Evolutionary conservation across 495 filamentous ascomycete species (phyloP).

Genomic region (Podospora sp.): DNA sequence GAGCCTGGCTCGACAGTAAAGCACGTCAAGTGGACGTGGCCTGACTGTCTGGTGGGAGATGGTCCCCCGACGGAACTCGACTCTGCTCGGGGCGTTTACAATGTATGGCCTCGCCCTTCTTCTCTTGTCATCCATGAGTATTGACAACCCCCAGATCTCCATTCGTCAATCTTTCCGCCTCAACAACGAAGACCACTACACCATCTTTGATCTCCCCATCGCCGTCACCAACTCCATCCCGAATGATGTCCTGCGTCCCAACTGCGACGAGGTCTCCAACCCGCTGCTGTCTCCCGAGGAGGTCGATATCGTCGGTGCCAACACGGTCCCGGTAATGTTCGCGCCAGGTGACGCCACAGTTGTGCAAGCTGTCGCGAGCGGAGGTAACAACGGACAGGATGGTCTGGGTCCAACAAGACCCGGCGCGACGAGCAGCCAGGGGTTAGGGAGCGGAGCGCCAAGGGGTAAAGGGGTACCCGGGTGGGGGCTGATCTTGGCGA

Average conservation of each 20-base stretch:
- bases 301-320: constrained; percentile 37
- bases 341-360: constrained; percentile 48
- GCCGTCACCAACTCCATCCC: constrained; percentile 65
- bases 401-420: constrained; percentile 37
- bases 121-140: background rate
- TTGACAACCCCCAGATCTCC: constrained; percentile 52
- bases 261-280: constrained; percentile 52
- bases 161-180: constrained; percentile 69
- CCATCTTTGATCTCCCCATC: constrained; percentile 69
- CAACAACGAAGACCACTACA: constrained; percentile 64
- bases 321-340: constrained; percentile 45
- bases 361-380: constrained; percentile 33
- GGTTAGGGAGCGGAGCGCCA: constrained; percentile 38
- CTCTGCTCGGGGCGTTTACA: constrained; percentile 51
- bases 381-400: constrained; percentile 21
- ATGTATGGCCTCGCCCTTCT: constrained; percentile 37
- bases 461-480: constrained; percentile 20
- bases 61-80: constrained; percentile 42
- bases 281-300: constrained; percentile 44
- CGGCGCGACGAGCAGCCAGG: constrained; percentile 24
- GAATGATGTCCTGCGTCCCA: constrained; percentile 38
- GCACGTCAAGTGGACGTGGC: constrained; percentile 70
- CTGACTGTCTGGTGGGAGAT: constrained; percentile 63
- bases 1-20: constrained; percentile 68
- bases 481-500: constrained; percentile 21